Base-by-base conservation (phyloP, 768 basidiomycete species). In the Russula lepida region DNA sequence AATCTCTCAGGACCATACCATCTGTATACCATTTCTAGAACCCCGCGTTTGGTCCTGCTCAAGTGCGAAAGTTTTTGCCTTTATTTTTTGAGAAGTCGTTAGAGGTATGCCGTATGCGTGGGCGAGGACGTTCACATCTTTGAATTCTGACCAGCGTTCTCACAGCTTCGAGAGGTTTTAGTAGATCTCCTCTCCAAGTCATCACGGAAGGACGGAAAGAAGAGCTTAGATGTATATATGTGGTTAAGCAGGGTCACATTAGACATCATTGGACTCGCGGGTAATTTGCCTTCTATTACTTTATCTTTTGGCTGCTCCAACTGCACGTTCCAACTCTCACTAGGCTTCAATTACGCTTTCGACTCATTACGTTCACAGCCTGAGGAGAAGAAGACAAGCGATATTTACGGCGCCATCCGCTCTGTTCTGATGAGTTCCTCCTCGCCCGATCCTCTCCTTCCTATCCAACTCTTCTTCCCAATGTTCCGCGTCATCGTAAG, bases 271-370 rank as follows among this genome's bases (percentile, higher is more conserved):
- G 69, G 69, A 21, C 60, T 67, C 1, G 62, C 69, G 6, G 69
- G 69, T 68, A 33, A 25, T 35, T 33, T 12, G 2, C 23, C 15
- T 25, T 37, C n/a, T 19, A 19, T 33, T 37, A 30, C 51, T 3
- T 5, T 48, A 2, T 15, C n/a, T 4, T 13, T 13, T 21, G 17
- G n/a, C 21, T 27, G 5, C 47, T 17, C 33, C 47, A 21, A 47
- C 55, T 30, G 28, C 28, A 32, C 30, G 25, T 44, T 65, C 7
- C 25, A 41, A 17, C 19, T 27, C 35, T 19, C 21, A 27, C 9
- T 41, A 78, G 76, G 77, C 19, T 78, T 78, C 59, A 70, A 75
- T 60, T 74, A 74, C 58, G 8, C 70, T 4, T 76, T 79, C 54
- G 58, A 72, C 12, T 63, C 75, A 2, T 65, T 78, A 35, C 67